A percentile compares a stretch with the other conserved stretches of the same genome.
Conservation (phyloP, 306 rosid species). For the Astragalus membranaceus region DNA sequence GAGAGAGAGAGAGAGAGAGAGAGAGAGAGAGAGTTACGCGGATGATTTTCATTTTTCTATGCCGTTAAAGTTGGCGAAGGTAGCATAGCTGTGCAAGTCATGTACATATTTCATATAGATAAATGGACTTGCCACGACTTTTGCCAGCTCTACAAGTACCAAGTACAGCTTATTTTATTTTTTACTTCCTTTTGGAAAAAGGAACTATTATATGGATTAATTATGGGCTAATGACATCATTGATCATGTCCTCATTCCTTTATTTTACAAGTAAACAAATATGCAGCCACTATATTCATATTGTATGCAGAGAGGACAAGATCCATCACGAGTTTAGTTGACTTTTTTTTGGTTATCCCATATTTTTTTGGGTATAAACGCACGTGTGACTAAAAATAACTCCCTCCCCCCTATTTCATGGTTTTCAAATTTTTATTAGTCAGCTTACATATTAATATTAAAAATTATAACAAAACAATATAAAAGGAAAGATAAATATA, state of each 20-base stretch:
- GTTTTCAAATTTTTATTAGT: no score
- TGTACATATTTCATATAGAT: no score
- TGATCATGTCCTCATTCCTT: not conserved
- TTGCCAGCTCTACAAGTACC: not conserved
- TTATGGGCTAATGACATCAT: not conserved
- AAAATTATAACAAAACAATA: no score
- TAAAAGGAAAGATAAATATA: no score
- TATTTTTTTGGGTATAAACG: no score
- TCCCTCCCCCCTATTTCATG: no score
- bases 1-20: not conserved
- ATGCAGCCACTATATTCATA: no score
- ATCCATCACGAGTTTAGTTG: not conserved
- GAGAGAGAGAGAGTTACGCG: not conserved
- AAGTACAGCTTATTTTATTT: not conserved
- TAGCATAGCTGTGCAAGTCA: no score
- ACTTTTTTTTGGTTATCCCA: not conserved
- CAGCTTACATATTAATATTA: no score
- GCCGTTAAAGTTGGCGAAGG: not conserved
- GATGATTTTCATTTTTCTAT: not conserved
- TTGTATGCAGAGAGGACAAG: no score
- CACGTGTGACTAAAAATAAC: no score
- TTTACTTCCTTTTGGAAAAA: not conserved
- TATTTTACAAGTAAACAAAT: not conserved
- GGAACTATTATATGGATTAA: not conserved
- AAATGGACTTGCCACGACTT: not conserved